Base-by-base conservation (phyloP, 2,329 filamentous ascomycete species). In the Botrytis hyacinthi region DNA sequence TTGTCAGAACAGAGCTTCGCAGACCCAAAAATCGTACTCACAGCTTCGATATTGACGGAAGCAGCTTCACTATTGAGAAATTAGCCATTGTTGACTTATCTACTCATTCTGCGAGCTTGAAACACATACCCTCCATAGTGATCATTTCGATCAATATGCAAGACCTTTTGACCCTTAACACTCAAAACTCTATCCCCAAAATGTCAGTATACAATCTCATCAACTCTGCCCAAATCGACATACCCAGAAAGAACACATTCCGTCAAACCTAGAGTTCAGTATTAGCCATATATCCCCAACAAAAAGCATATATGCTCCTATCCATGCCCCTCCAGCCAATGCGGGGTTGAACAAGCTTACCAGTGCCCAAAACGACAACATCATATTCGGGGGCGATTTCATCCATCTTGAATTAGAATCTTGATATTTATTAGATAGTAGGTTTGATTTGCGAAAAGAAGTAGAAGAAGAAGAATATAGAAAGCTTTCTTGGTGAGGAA, bases 181-280 rank as follows among this genome's bases (percentile, higher is more conserved):
- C 94, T 97, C 82, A 98, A 87, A 76, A 99, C 95, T 84, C 95
- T 94, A 40, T 12, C 29, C 46, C 18, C 32, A 10, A 35, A 37
- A 18, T 22, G 51, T 73, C 54, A 73, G 71, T 37, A 69, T 14
- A 32, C 1, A 35, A 66, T 20, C 35, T 35, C 16, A 67, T 54
- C 29, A 54, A 35, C 59, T 32, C 40, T 72, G 44, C 35, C 37
- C 44, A 42, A 46, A 62, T 57, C 73, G 44, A 76, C 86, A 82
- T 92, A 97, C 94, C 95, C 96, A 83, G 95, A 98, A 80, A 99
- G 93, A 82, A 99, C 96, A 86, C 96, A 99, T 90, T 99, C 96
- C 77, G 95, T 98, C 89, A 99, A 86, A 82, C 96, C 95, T 97
- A 81, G 29, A 51, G 63, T 74, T 68, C 77, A 76, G 77, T 79